phyloP scores from a whole-genome alignment of 176 grass and related monocot species.

The Pontederia paniculata region DNA sequence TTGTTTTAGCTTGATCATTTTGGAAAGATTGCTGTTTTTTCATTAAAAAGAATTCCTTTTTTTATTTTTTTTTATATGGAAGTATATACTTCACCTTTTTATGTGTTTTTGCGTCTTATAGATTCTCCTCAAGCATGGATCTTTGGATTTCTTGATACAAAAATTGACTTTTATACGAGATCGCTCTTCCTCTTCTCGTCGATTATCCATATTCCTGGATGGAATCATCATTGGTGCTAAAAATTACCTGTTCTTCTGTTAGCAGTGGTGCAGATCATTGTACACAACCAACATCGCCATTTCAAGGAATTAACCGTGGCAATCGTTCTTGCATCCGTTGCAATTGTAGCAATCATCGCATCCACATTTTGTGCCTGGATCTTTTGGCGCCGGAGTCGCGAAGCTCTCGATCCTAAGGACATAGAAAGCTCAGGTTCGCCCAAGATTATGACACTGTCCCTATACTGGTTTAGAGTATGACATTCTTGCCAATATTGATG shows the following conservation, averaged over 20 bases:
- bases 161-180: slow-evolving; percentile 7
- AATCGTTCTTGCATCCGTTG: slow-evolving; percentile 42
- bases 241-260: background rate
- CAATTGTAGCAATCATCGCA: slow-evolving; percentile 48
- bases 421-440: slow-evolving; percentile 44
- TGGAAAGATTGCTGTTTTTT: background rate
- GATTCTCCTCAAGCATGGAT: background rate
- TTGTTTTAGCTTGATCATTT: background rate
- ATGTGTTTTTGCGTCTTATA: background rate
- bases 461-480: background rate
- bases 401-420: slow-evolving; percentile 28
- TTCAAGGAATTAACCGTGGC: slow-evolving; percentile 62
- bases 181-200: slow-evolving; percentile 2
- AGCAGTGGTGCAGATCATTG: slow-evolving; percentile 44
- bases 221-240: background rate
- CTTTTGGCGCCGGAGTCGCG: slow-evolving; percentile 50
- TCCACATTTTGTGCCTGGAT: slow-evolving; percentile 55
- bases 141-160: background rate
- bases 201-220: background rate
- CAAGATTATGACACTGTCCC: background rate
- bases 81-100: background rate
- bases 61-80: background rate
- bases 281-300: slow-evolving; percentile 34
- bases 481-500: background rate
- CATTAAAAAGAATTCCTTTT: background rate